Conservation (phyloP, 306 rosid genomes). For the Trifolium pratense region DNA sequence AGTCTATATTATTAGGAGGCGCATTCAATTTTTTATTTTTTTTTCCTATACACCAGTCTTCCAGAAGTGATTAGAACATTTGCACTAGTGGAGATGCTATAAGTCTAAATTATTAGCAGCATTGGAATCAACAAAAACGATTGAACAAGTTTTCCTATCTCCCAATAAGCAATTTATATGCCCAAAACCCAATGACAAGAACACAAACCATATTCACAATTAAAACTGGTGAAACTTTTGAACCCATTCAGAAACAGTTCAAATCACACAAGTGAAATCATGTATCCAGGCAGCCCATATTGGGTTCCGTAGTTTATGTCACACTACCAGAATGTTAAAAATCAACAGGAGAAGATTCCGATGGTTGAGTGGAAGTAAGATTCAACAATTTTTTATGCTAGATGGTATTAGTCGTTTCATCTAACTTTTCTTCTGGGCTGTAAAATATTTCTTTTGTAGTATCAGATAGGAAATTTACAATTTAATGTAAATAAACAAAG, state of each 20-base stretch:
- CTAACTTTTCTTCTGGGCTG: background rate
- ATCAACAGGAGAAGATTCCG: background rate
- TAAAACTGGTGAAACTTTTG: background rate
- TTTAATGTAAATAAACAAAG: conserved; percentile 14
- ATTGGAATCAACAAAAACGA: background rate
- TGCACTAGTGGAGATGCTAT: background rate
- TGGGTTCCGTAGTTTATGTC: too few species aligned
- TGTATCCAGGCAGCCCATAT: background rate
- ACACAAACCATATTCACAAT: background rate
- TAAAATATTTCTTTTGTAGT: conserved; percentile 14
- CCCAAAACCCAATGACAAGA: background rate
- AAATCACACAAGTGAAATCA: background rate
- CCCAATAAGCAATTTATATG: too few species aligned
- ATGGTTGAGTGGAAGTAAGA: background rate
- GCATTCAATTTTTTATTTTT: too few species aligned
- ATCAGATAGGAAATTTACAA: background rate
- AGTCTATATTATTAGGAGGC: too few species aligned
- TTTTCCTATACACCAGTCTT: background rate
- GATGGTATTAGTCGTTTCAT: conserved; percentile 2
- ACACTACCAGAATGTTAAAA: background rate
- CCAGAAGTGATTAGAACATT: background rate
- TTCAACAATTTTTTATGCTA: background rate
- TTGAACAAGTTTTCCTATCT: background rate
- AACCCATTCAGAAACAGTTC: background rate
- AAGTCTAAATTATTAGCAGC: background rate